These are phyloP conservation scores for Botrytis aclada DNA, from an alignment of 2,329 filamentous ascomycete species.

Conservation along the genomic window DNA sequence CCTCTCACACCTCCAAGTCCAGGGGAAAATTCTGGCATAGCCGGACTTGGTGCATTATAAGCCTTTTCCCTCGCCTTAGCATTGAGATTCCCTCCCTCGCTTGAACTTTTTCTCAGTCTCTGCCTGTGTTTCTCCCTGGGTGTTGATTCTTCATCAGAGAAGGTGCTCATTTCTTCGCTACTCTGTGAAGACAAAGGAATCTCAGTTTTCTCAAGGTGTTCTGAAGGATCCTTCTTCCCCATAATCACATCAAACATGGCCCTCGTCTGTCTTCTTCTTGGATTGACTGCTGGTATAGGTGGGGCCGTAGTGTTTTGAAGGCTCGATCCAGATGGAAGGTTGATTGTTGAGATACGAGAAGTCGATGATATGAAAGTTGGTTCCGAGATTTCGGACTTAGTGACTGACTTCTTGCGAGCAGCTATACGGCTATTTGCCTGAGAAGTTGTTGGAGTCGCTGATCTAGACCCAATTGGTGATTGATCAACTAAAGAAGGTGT, in stretches of 20 bases:
- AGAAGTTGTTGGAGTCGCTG: slow-evolving; percentile 28
- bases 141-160: slow-evolving; percentile 36
- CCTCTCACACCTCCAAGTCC: slow-evolving; percentile 1
- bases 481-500: slow-evolving; percentile 32
- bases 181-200: slow-evolving; percentile 34
- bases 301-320: slow-evolving; percentile 33
- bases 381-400: slow-evolving; percentile 38
- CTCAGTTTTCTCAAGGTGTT: slow-evolving; percentile 26
- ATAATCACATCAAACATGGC: slow-evolving; percentile 35
- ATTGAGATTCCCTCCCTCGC: slow-evolving; percentile 37
- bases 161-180: slow-evolving; percentile 37
- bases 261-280: slow-evolving; percentile 35
- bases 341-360: slow-evolving; percentile 35
- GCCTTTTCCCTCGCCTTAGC: slow-evolving; percentile 31
- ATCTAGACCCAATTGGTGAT: slow-evolving; percentile 27
- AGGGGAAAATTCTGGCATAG: slow-evolving; percentile 29
- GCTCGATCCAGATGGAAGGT: slow-evolving; percentile 34
- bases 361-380: slow-evolving; percentile 37
- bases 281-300: slow-evolving; percentile 38
- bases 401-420: slow-evolving; percentile 35
- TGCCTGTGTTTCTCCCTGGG: slow-evolving; percentile 25
- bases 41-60: slow-evolving; percentile 31
- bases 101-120: slow-evolving; percentile 35
- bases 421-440: slow-evolving; percentile 23
- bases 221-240: slow-evolving; percentile 27